Evolutionary conservation across 2,329 filamentous ascomycete species (phyloP).

Genomic region (Alternaria brassicicola): DNA sequence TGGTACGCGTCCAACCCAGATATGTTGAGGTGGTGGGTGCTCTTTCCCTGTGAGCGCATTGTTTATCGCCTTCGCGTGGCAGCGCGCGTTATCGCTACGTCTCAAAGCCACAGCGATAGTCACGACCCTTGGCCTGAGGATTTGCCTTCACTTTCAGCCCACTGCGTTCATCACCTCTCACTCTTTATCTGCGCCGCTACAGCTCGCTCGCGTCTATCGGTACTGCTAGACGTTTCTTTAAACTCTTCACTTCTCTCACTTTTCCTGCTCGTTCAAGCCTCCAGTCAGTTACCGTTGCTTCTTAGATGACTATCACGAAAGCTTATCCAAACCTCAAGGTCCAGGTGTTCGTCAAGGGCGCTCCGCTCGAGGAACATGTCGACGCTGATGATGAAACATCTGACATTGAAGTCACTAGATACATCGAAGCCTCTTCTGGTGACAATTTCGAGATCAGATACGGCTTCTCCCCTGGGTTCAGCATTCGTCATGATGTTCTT

Average conservation of each 20-base stretch:
- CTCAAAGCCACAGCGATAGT: not conserved
- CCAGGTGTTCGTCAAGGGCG: too few relatives aligned
- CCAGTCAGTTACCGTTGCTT: too few relatives aligned
- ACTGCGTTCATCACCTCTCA: not conserved
- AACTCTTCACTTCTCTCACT: too few relatives aligned
- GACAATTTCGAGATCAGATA: not conserved
- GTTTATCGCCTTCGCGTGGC: not conserved
- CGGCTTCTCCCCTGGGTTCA: too few relatives aligned
- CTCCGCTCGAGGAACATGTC: slow-evolving; percentile 41
- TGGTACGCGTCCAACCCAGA: not conserved
- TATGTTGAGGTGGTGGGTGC: not conserved
- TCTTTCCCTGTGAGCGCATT: not conserved
- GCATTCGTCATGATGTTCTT: too few relatives aligned
- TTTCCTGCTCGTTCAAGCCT: too few relatives aligned
- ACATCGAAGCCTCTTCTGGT: slow-evolving; percentile 39
- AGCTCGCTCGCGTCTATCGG: too few relatives aligned
- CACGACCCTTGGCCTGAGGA: not conserved
- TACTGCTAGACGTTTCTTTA: too few relatives aligned
- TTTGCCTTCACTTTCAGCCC: not conserved
- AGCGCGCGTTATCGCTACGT: not conserved
- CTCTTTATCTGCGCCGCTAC: too few relatives aligned
- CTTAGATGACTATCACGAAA: too few relatives aligned
- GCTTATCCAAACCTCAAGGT: too few relatives aligned
- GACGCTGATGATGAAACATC: slow-evolving; percentile 25
- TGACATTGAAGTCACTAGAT: slow-evolving; percentile 28